A percentile compares a stretch with the other conserved stretches of the same genome.
Evolutionary conservation across 495 filamentous ascomycete species (phyloP).

Genomic region (Trichoderma parareesei): DNA sequence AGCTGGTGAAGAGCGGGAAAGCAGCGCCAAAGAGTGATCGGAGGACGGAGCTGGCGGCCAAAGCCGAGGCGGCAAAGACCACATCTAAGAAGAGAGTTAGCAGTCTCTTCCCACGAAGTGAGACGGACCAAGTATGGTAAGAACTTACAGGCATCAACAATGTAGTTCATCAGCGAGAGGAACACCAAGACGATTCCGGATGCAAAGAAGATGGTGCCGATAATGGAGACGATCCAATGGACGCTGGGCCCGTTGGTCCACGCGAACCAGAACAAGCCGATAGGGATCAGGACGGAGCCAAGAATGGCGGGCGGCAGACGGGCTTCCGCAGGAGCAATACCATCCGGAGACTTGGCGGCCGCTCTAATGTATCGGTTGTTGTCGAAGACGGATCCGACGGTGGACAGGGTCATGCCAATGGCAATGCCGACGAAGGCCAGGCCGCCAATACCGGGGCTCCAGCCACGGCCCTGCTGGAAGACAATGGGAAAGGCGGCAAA

Average conservation of each 20-base stretch:
- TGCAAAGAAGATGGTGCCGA: constrained; percentile 40
- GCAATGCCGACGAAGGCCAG: constrained; percentile 73
- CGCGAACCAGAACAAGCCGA: constrained; percentile 54
- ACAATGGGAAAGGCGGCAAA: constrained; percentile 85
- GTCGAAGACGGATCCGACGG: constrained; percentile 57
- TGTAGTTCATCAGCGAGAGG: constrained; percentile 66
- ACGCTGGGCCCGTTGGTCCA: constrained; percentile 45
- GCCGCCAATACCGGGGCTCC: constrained; percentile 64
- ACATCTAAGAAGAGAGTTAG: constrained; percentile 34
- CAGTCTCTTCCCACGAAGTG: background rate
- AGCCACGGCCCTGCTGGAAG: constrained; percentile 61
- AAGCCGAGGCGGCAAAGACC: constrained; percentile 71
- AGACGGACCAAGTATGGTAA: no score
- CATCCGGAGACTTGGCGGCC: constrained; percentile 36
- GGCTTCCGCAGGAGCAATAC: constrained; percentile 63
- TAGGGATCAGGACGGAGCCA: constrained; percentile 41
- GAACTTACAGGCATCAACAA: constrained; percentile 55
- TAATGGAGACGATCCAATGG: constrained; percentile 46
- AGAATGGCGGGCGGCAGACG: constrained; percentile 71
- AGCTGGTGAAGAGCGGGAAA: constrained; percentile 74
- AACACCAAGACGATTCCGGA: constrained; percentile 51
- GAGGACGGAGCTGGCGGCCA: constrained; percentile 70
- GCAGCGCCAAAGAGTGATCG: constrained; percentile 63
- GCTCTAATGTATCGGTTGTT: constrained; percentile 54
- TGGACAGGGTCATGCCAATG: constrained; percentile 64